Base-by-base conservation (phyloP, 805 yeast species). In the Nakazawaea anatomiae region DNA sequence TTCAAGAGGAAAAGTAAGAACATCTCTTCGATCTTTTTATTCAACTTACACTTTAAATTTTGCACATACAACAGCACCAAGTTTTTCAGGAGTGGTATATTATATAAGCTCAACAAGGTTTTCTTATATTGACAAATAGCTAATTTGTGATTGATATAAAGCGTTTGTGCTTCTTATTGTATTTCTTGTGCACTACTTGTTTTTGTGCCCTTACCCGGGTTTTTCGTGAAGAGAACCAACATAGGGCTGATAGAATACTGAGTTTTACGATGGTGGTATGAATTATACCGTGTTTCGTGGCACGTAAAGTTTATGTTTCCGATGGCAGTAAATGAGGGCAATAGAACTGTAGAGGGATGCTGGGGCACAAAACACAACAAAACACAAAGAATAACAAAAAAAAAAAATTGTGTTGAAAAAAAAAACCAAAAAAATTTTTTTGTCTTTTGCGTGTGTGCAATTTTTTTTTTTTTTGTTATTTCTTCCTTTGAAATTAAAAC, bases 401-500 rank as follows among this genome's bases (percentile, higher is more conserved):
- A 9, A 10, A 32, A 32, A 32, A 32, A 9, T 8, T 32, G 35
- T 32, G 35, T 32, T 32, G 35, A 32, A 32, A 32, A 32, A 32
- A 32, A 32, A 32, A 8, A 32, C 35, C 8, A 32, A 32, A 32
- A 32, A 32, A 32, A 9, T 32, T 32, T 32, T 32, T 9, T 32
- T 32, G 8, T 32, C 11, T 18, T 18, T 18, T 18, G 25, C 25
- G 25, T 18, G 25, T 18, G 25, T 18, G 25, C 25, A 32, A 9
- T 32, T 32, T 62, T 68, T 60, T 42, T 61, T 65, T 57, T 60
- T 50, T 44, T 31, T 42, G 4, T 39, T 42, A 8, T 39, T 40
- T 42, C 14, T 38, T 38, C n/a, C 8, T 38, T 38, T 38, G 40
- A 8, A 38, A 38, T 38, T 38, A 38, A 11, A 38, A 38, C 40